Evolutionary conservation across 441 rosid species (phyloP), one percentile per base, ranked within the genome.

Genomic region (Gossypium gossypioides): DNA sequence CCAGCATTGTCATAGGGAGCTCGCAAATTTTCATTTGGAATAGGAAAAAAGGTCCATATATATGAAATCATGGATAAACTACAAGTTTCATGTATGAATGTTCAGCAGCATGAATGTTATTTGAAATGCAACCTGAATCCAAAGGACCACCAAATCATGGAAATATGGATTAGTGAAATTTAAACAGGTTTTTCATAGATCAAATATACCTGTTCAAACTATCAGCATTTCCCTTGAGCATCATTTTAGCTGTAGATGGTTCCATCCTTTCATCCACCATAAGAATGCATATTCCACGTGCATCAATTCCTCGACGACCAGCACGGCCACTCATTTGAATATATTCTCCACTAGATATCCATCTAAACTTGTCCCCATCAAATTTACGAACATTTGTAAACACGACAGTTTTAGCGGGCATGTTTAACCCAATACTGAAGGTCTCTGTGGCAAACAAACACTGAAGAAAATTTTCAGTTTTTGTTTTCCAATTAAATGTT

Each of bases 281-380:
- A 70, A 95, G 96, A 79, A 95, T 89, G 79, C 99, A 95, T 74
- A 95, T 76, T 74, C 99, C 98, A 37, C 96, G 91, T 13, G 85
- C 91, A 83, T 95, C 99, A 82, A 95, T 91, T 69, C 99, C 99
- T 81, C 98, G 91, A 81, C 98, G 97, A 81, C 99, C 99, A 71
- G 99, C 99, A 75, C 99, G 95, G 27, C 99, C 99, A 76, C 99
- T 95, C 98, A 95, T 95, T 72, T 95, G 99, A 76, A 92, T 89
- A 78, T 95, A 95, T 80, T 92, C 98, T 75, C 98, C 99, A 80
- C 99, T 88, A 46, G 99, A 84, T 84, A 95, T 81, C 99, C 98
- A 95, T 79, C 98, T 86, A 80, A 95, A 95, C 84, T 95, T 95
- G 83, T 92, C 94, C 55, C 98, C 99, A 73, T 95, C 99, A 81